Evolutionary conservation across 441 rosid species (phyloP), one percentile per base, ranked within the genome.

Genomic region (Sinapis alba): DNA sequence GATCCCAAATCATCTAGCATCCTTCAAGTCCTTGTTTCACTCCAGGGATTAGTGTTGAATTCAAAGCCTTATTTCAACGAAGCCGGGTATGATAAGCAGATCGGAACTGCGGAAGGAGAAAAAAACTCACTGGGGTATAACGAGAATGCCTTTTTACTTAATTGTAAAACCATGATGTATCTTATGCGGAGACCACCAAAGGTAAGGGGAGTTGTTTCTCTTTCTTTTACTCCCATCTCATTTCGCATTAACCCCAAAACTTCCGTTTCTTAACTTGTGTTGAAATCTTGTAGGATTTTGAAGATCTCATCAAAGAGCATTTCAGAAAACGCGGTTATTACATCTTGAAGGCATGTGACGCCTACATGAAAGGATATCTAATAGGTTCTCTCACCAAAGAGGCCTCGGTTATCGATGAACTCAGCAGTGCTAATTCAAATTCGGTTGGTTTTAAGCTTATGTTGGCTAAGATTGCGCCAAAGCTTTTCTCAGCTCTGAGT

Each of bases 71-170:
- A 96, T 85, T 96, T 96, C 82, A 96, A 96, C 62, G 99, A 96
- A 86, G 98, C 99, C 21, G 98, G 99, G 65, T 96, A 94, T 45
- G 98, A 94, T 79, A 94, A 89, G 80, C 99, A 96, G 80, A 73
- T 90, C 2, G 99, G 98, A 69, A 90, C 97, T 27, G 98, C 92
- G 7, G 99, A 96, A 80, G 99, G 99, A 73, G 99, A 96, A 86
- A 96, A 92, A 81, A 96, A 92, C 82, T 94, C 98, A 0, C 58
- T 92, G 73, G 88, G 92, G n/a, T 96, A 96, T 79, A 94, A 96
- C 68, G 99, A 94, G 79, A 96, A 94, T 43, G 83, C 98, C 2
- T 96, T 94, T 87, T 77, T 96, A 78, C 86, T 94, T 21, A 94
- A 84, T 73, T 94, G 98, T 92, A 96, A 96, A 90, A 83, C 88